phyloP scores from a whole-genome alignment of 352 stramenopile genomes.

The Phytophthora megakarya region DNA sequence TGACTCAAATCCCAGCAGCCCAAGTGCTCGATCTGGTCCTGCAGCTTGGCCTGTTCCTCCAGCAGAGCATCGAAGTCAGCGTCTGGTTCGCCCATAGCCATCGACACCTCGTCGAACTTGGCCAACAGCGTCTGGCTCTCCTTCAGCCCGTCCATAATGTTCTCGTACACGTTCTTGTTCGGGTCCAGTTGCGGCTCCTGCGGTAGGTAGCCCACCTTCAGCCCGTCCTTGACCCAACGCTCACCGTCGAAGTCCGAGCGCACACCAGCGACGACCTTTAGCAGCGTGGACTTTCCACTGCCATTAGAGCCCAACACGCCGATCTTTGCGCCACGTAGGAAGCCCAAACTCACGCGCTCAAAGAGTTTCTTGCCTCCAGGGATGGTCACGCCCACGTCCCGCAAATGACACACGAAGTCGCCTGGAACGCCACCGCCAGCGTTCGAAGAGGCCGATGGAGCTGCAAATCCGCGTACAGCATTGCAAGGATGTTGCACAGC shows the following conservation, averaged over 20 bases:
- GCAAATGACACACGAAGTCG: conserved; percentile 85
- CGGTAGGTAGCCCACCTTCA: conserved; percentile 87
- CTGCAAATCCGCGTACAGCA: conserved; percentile 41
- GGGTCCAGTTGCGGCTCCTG: conserved; percentile 89
- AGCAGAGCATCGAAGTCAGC: conserved; percentile 89
- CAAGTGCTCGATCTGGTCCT: conserved; percentile 86
- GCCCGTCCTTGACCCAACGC: conserved; percentile 84
- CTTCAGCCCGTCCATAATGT: conserved; percentile 90
- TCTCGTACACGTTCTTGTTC: conserved; percentile 88
- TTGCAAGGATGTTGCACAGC: conserved; percentile 14
- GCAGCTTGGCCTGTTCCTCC: conserved; percentile 84
- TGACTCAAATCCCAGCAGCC: conserved; percentile 84
- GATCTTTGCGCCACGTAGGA: conserved; percentile 93
- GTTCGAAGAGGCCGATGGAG: conserved; percentile 52
- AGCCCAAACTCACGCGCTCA: conserved; percentile 75
- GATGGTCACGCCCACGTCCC: conserved; percentile 79
- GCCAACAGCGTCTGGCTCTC: conserved; percentile 80
- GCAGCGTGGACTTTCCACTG: conserved; percentile 94
- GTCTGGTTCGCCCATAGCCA: conserved; percentile 90
- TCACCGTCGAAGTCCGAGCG: conserved; percentile 86
- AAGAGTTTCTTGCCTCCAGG: conserved; percentile 86
- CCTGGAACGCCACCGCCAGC: conserved; percentile 75
- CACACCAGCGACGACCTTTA: conserved; percentile 96
- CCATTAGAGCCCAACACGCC: conserved; percentile 96
- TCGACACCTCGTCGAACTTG: conserved; percentile 87